These are phyloP conservation scores for Typha latifolia DNA, from an alignment of 176 grass and related monocot genomes.

Conservation along the genomic window DNA sequence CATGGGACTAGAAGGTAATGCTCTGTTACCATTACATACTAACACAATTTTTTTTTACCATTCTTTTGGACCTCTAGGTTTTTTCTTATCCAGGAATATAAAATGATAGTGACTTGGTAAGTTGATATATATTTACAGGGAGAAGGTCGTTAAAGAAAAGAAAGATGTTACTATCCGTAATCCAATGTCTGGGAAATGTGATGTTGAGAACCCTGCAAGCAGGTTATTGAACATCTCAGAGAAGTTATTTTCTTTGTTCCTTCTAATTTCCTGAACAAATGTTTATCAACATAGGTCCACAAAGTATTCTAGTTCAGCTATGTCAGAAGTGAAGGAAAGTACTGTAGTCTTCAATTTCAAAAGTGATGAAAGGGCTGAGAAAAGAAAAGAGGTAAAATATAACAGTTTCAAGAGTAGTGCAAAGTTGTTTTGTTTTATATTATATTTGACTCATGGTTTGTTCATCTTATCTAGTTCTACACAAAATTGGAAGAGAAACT, in stretches of 20 bases:
- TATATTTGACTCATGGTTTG: not conserved
- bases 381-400: constrained; percentile 21
- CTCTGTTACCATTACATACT: not conserved
- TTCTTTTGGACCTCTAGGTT: not conserved
- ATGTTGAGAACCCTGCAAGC: not conserved
- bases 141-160: not conserved
- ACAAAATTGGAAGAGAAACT: constrained; percentile 20
- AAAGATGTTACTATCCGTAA: not conserved
- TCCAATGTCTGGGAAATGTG: constrained; percentile 7
- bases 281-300: not conserved
- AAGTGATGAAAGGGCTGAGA: constrained; percentile 21
- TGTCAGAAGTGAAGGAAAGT: constrained; percentile 12
- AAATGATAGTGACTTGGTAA: not conserved
- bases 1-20: constrained; percentile 12
- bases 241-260: not conserved
- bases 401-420: not conserved
- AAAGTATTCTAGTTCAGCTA: not conserved
- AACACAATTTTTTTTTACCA: not conserved
- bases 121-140: not conserved
- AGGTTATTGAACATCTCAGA: constrained; percentile 11
- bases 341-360: constrained; percentile 7
- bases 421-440: no score
- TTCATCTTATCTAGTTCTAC: constrained; percentile 15
- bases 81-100: not conserved
- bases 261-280: not conserved